Conservation (phyloP, 2,329 filamentous ascomycete species). For the Chaetomium sp. region DNA sequence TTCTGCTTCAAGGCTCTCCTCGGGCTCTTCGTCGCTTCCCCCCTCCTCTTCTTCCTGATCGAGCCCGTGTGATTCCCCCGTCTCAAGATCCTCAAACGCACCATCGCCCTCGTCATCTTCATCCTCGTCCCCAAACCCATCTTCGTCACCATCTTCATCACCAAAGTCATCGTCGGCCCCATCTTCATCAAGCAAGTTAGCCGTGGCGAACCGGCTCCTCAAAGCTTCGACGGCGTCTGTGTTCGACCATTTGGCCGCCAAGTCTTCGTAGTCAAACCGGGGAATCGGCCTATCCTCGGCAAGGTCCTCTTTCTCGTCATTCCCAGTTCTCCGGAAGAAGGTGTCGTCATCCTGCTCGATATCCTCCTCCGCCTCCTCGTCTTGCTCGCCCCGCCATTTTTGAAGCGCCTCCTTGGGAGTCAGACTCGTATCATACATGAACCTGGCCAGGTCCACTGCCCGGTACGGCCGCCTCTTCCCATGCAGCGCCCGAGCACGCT, state of each 20-base stretch:
- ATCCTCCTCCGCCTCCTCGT: slow-evolving; percentile 51
- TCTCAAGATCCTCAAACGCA: slow-evolving; percentile 68
- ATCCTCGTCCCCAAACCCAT: slow-evolving; percentile 40
- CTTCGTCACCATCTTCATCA: slow-evolving; percentile 46
- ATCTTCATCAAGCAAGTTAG: slow-evolving; percentile 51
- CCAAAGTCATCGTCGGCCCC: slow-evolving; percentile 42
- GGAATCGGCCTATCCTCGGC: slow-evolving; percentile 75
- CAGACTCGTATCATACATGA: slow-evolving; percentile 82
- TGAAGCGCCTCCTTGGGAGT: slow-evolving; percentile 68
- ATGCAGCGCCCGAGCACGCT: slow-evolving; percentile 67
- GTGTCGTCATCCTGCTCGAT: slow-evolving; percentile 53
- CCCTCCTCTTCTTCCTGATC: slow-evolving; percentile 29
- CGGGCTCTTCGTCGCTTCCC: slow-evolving; percentile 36
- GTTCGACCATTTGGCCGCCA: slow-evolving; percentile 81
- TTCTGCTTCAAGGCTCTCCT: slow-evolving; percentile 69
- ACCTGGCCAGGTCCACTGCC: slow-evolving; percentile 72
- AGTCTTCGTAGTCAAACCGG: slow-evolving; percentile 67
- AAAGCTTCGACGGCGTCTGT: slow-evolving; percentile 70
- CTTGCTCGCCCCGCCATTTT: slow-evolving; percentile 68
- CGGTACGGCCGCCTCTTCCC: slow-evolving; percentile 65
- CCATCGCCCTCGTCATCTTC: slow-evolving; percentile 47
- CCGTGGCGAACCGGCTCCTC: slow-evolving; percentile 67
- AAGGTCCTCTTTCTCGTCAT: slow-evolving; percentile 61
- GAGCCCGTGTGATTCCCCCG: slow-evolving; percentile 54
- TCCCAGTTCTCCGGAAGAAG: slow-evolving; percentile 59